A percentile compares a stretch with the other conserved stretches of the same genome.
Conservation (phyloP, 2,329 filamentous ascomycete species). For the Atkinsonella texensis region DNA sequence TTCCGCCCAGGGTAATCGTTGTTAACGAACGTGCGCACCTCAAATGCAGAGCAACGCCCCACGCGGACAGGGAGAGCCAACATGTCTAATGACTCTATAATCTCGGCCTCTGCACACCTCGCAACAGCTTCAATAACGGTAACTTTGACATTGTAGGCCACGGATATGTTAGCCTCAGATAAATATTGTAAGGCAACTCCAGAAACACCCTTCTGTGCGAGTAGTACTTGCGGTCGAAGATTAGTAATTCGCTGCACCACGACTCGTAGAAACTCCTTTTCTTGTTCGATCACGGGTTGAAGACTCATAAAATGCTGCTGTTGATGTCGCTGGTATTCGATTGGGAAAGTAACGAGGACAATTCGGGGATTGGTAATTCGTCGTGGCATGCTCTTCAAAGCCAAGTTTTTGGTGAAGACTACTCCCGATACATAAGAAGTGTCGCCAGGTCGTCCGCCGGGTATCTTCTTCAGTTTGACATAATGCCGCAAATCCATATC, state of each 20-base stretch:
- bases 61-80: constrained; percentile 61
- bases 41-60: constrained; percentile 74
- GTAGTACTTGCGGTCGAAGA: constrained; percentile 68
- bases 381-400: constrained; percentile 89
- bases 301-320: constrained; percentile 96
- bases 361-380: constrained; percentile 76
- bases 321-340: constrained; percentile 84
- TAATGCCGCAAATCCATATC: constrained; percentile 97
- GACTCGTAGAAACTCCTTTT: constrained; percentile 84
- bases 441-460: constrained; percentile 78
- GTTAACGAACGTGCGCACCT: constrained; percentile 91
- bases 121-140: constrained; percentile 93
- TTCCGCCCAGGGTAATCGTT: constrained; percentile 60
- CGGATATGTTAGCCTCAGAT: constrained; percentile 78
- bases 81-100: constrained; percentile 93
- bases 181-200: constrained; percentile 82
- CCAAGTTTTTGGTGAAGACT: constrained; percentile 94
- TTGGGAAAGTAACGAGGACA: constrained; percentile 83
- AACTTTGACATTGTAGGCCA: constrained; percentile 92
- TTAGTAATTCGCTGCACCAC: constrained; percentile 86
- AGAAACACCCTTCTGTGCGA: constrained; percentile 90
- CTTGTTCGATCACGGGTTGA: constrained; percentile 91
- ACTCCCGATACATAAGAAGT: constrained; percentile 95
- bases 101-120: constrained; percentile 78
- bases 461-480: constrained; percentile 93